These are phyloP conservation scores for Wickerhamiella qilinensis DNA, from an alignment of 805 yeast species.

Conservation along the genomic window DNA sequence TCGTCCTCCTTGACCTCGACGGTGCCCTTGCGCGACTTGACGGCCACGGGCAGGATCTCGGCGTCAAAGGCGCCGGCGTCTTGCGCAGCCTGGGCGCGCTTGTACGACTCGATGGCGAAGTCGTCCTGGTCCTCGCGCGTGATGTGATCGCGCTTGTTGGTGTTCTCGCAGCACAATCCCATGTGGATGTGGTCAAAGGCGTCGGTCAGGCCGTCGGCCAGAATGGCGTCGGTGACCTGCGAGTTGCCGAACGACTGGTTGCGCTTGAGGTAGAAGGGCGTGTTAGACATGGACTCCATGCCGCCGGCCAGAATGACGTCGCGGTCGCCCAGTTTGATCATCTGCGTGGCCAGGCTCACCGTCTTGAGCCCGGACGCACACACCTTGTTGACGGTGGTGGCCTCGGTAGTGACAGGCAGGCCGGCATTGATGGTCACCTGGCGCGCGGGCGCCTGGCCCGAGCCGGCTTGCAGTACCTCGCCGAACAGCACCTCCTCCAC, in stretches of 20 bases:
- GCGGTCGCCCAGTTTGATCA: slow-evolving; percentile 68
- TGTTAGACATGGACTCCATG: slow-evolving; percentile 88
- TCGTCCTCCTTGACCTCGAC: slow-evolving; percentile 56
- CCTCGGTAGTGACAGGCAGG: slow-evolving; percentile 60
- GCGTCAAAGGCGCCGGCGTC: slow-evolving; percentile 52
- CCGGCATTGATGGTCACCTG: slow-evolving; percentile 89
- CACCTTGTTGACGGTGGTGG: slow-evolving; percentile 84
- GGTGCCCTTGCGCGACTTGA: slow-evolving; percentile 57
- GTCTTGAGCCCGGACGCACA: slow-evolving; percentile 93
- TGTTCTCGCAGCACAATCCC: slow-evolving; percentile 94
- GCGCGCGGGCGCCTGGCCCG: slow-evolving; percentile 95
- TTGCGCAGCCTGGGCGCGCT: slow-evolving; percentile 61
- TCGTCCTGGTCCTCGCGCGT: slow-evolving; percentile 76
- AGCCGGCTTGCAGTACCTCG: slow-evolving; percentile 76
- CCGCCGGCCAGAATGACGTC: slow-evolving; percentile 89
- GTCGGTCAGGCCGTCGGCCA: slow-evolving; percentile 79
- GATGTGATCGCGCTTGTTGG: slow-evolving; percentile 61
- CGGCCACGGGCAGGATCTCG: slow-evolving; percentile 72
- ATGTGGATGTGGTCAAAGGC: slow-evolving; percentile 73
- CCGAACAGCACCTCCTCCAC: slow-evolving; percentile 87
- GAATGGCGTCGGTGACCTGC: slow-evolving; percentile 38
- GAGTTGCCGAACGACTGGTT: slow-evolving; percentile 41
- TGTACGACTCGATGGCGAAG: slow-evolving; percentile 67
- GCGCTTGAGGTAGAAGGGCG: slow-evolving; percentile 74
- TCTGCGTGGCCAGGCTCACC: slow-evolving; percentile 72